Percentiles rank a stretch among this genome's conserved stretches.
These are phyloP conservation scores for Orbilia brochopaga DNA, from an alignment of 2,329 filamentous ascomycete species.

Conservation along the genomic window DNA sequence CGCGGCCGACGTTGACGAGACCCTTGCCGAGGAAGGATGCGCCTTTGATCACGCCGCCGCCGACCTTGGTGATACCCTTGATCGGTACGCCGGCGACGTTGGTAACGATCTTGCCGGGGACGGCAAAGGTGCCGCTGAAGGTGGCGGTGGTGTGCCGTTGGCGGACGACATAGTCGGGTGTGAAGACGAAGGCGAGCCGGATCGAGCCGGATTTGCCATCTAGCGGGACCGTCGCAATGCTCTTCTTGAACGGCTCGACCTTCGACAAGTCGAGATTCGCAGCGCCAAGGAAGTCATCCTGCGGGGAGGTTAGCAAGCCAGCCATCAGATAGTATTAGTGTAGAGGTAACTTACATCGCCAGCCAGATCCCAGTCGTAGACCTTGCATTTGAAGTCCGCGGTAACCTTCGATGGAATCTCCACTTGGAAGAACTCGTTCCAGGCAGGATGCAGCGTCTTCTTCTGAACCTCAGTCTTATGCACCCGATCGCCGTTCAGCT, in stretches of 20 bases:
- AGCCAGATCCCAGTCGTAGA: slow-evolving; percentile 96
- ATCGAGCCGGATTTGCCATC: slow-evolving; percentile 71
- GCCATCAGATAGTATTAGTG: neutral
- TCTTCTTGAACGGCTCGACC: slow-evolving; percentile 82
- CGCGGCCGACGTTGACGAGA: slow-evolving; percentile 75
- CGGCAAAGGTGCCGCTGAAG: slow-evolving; percentile 86
- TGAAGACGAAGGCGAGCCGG: slow-evolving; percentile 85
- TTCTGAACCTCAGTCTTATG: slow-evolving; percentile 96
- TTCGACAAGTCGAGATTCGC: slow-evolving; percentile 76
- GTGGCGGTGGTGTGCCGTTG: slow-evolving; percentile 88
- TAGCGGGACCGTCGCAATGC: slow-evolving; percentile 75
- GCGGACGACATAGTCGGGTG: slow-evolving; percentile 86
- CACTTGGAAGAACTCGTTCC: slow-evolving; percentile 96
- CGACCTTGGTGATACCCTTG: slow-evolving; percentile 83
- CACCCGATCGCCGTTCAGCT: slow-evolving; percentile 83
- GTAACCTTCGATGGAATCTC: slow-evolving; percentile 81
- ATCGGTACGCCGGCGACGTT: slow-evolving; percentile 84
- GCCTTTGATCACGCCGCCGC: slow-evolving; percentile 81
- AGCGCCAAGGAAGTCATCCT: slow-evolving; percentile 82
- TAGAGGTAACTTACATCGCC: slow-evolving; percentile 65
- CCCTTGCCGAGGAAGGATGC: slow-evolving; percentile 89
- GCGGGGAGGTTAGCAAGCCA: slow-evolving; percentile 8
- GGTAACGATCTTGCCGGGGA: slow-evolving; percentile 84
- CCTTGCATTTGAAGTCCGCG: slow-evolving; percentile 79
- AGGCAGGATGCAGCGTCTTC: slow-evolving; percentile 91